phyloP scores from a whole-genome alignment of 345 rosid genomes.

The Mangifera indica region DNA sequence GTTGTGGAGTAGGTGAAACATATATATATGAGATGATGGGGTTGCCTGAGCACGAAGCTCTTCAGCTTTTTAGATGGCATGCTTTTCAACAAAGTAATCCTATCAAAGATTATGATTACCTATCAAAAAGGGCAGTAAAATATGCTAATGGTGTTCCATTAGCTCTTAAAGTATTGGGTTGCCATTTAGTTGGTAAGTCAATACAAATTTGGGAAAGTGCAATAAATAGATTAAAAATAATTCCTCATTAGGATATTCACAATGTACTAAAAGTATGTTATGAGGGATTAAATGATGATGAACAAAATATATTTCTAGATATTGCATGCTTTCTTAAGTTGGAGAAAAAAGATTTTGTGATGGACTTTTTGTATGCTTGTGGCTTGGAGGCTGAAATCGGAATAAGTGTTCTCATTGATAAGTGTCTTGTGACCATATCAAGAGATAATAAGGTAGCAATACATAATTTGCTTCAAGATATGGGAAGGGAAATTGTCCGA shows the following conservation, averaged over 20 bases:
- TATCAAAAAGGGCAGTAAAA: not conserved
- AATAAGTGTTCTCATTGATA: conserved; percentile 16
- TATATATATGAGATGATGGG: not conserved
- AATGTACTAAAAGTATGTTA: too few relatives aligned
- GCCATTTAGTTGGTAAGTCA: conserved; percentile 3
- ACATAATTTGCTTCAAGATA: too few relatives aligned
- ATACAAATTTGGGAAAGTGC: too few relatives aligned
- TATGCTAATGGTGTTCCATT: conserved; percentile 21
- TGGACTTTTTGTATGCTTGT: conserved; percentile 18
- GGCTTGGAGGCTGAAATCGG: not conserved
- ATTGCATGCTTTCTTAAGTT: conserved; percentile 44
- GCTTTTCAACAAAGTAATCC: conserved; percentile 14
- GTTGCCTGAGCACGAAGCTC: not conserved
- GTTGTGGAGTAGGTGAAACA: not conserved
- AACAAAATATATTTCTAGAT: conserved; percentile 39
- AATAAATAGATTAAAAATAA: too few relatives aligned
- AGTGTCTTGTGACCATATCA: too few relatives aligned
- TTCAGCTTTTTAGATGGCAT: conserved; percentile 12
- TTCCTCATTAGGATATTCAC: too few relatives aligned
- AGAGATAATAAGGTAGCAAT: too few relatives aligned
- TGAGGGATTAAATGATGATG: not conserved
- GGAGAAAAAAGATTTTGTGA: conserved; percentile 16
- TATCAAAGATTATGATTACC: not conserved
- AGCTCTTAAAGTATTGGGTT: conserved; percentile 25
- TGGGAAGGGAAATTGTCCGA: too few relatives aligned